phyloP scores from a whole-genome alignment of 2,329 filamentous ascomycete genomes.

The Scopulariopsis brevicaulis region DNA sequence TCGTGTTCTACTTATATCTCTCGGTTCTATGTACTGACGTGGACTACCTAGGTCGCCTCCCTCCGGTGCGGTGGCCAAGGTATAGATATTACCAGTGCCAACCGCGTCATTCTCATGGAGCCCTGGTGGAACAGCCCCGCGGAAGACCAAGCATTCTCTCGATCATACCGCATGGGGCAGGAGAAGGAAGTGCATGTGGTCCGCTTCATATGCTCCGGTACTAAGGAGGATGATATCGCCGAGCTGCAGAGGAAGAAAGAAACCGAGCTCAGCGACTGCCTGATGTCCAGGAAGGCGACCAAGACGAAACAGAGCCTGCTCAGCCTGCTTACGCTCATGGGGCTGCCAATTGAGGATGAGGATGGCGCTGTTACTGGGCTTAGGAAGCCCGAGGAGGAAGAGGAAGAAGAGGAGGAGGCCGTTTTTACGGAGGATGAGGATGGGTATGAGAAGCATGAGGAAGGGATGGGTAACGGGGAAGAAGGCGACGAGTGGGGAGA shows the following conservation, averaged over 20 bases:
- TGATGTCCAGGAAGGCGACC: slow-evolving; percentile 6
- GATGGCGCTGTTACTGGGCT: background rate
- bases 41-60: slow-evolving; percentile 17
- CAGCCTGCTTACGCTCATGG: background rate
- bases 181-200: slow-evolving; percentile 44
- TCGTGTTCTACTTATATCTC: background rate
- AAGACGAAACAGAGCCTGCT: background rate
- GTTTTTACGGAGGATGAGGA: background rate
- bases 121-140: slow-evolving; percentile 49
- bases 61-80: slow-evolving; percentile 22
- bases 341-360: background rate
- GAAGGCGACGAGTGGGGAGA: background rate
- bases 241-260: slow-evolving; percentile 45
- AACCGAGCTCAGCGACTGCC: slow-evolving; percentile 22
- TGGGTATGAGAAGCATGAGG: background rate
- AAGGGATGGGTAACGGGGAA: background rate
- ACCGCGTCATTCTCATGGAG: slow-evolving; percentile 42
- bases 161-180: slow-evolving; percentile 57
- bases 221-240: slow-evolving; percentile 46
- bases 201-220: slow-evolving; percentile 40
- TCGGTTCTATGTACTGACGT: slow-evolving; percentile 5
- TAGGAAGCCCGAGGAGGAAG: background rate
- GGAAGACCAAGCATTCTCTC: slow-evolving; percentile 50
- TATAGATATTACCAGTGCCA: slow-evolving; percentile 29
- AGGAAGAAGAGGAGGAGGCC: background rate